Evolutionary conservation across 495 filamentous ascomycete genomes (phyloP), one percentile per base, ranked within the genome.

Genomic region (Podospora sp.): DNA sequence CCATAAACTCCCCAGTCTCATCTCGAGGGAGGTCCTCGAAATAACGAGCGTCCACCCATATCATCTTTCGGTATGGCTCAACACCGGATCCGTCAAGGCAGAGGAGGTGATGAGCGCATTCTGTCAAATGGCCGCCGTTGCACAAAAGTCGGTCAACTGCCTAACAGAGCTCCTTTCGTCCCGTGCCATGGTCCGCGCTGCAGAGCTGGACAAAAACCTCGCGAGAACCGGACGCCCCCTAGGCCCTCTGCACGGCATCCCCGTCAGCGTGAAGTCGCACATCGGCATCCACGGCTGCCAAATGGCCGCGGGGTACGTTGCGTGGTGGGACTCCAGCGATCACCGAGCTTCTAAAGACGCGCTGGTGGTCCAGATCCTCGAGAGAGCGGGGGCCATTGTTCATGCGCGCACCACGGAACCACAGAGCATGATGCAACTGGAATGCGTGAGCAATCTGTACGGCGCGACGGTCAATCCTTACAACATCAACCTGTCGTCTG

Each of bases 181-280:
- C 6, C 77, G 83, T 16, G 90, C 90, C 1, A 73, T 91, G 8
- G 74, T 75, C 21, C 80, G 83, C 25, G 89, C 90, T 11, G 73
- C 76, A 21, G 78, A 82, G 27, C 80, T 92, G 6, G 90, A 92
- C 71, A 71, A 75, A 24, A 80, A 74, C 24, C 63, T 85, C 66
- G 69, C 78, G 27, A 77, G 69, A 57, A 84, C 83, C 22, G 85
- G 85, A 25, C 81, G 75, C 8, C 4, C 60, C n/a, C 22, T 62
- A 25, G 93, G 93, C 0, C 91, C 92, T 0, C 78, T 97, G 46
- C 93, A 92, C 18, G 93, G 93, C 11, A 87, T 97, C 26, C 93
- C 93, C 0, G 80, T 97, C 52, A 92, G 89, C 24, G 68, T 97
- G 67, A 97, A 97, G 75, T 92, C 94, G 72, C 87, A 89, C 6